These are phyloP conservation scores for Hericium rajendrae DNA, from an alignment of 768 basidiomycete species.

Conservation along the genomic window DNA sequence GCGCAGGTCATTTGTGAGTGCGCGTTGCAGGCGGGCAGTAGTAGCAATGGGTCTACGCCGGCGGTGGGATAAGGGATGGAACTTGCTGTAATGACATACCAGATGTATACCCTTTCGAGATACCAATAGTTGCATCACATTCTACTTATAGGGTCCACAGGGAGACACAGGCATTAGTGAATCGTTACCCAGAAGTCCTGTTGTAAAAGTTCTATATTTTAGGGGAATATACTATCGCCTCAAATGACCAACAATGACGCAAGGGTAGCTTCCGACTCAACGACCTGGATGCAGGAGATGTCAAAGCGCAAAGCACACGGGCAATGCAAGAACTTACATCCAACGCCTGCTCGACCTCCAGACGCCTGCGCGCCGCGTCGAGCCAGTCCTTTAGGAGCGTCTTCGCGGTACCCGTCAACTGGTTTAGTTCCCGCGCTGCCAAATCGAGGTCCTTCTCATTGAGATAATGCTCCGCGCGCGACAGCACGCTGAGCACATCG, in stretches of 20 bases:
- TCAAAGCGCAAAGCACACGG: too few relatives aligned
- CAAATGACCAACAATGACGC: constrained; percentile 68
- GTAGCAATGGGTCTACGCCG: background rate
- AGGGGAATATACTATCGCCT: constrained; percentile 1
- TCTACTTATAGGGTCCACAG: background rate
- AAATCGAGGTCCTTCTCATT: constrained; percentile 88
- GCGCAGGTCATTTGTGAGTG: constrained; percentile 87
- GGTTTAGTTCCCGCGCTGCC: constrained; percentile 87
- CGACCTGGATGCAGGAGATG: constrained; percentile 40
- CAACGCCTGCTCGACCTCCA: constrained; percentile 89
- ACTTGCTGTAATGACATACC: background rate
- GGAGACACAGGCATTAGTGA: background rate
- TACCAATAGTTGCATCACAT: background rate
- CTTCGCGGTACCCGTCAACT: constrained; percentile 75
- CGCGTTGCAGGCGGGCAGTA: constrained; percentile 34
- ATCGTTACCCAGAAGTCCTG: background rate
- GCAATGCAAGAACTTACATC: too few relatives aligned
- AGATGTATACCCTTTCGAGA: background rate
- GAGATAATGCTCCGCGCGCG: constrained; percentile 82
- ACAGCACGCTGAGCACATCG: constrained; percentile 80
- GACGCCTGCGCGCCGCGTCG: constrained; percentile 71
- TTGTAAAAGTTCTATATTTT: background rate
- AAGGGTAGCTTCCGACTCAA: constrained; percentile 77
- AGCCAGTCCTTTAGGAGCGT: constrained; percentile 79
- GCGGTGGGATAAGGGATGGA: background rate